Evolutionary conservation across 2,329 filamentous ascomycete species (phyloP).

Genomic region (Nemania abortiva): DNA sequence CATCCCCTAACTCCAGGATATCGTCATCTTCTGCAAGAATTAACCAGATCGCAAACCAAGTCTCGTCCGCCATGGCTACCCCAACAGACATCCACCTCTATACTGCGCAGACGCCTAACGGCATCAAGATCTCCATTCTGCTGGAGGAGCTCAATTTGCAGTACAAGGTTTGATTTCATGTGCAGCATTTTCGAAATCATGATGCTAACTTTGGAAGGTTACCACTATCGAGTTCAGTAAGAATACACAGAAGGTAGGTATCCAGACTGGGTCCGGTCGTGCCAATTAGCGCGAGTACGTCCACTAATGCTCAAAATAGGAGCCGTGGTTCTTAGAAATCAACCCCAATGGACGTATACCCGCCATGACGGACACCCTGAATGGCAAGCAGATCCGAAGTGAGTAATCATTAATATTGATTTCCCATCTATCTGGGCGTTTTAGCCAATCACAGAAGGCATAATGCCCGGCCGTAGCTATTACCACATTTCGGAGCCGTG

Average conservation of each 20-base stretch:
- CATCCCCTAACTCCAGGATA: neutral
- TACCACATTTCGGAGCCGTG: too few relatives aligned
- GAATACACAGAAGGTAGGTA: slow-evolving; percentile 76
- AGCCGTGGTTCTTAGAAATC: slow-evolving; percentile 89
- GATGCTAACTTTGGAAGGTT: slow-evolving; percentile 49
- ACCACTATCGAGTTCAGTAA: slow-evolving; percentile 77
- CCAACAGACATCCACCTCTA: slow-evolving; percentile 81
- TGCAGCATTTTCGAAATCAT: neutral
- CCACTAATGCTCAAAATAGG: slow-evolving; percentile 44
- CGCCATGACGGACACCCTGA: slow-evolving; percentile 82
- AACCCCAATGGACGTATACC: slow-evolving; percentile 95
- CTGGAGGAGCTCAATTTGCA: slow-evolving; percentile 85
- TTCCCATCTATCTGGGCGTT: neutral
- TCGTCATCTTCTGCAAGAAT: slow-evolving; percentile 37
- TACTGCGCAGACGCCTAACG: slow-evolving; percentile 86
- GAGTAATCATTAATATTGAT: slow-evolving; percentile 2
- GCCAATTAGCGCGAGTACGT: neutral
- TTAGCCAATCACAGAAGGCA: neutral
- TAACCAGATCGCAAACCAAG: slow-evolving; percentile 39
- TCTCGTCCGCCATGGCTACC: slow-evolving; percentile 56
- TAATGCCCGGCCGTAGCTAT: too few relatives aligned
- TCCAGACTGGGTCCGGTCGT: neutral
- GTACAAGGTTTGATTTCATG: slow-evolving; percentile 72
- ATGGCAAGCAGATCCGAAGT: slow-evolving; percentile 75
- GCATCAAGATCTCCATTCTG: slow-evolving; percentile 88